Percentiles rank a stretch among this genome's conserved stretches.
Evolutionary conservation across 352 stramenopile genomes (phyloP).

Genomic region (Phytophthora ohioensis): DNA sequence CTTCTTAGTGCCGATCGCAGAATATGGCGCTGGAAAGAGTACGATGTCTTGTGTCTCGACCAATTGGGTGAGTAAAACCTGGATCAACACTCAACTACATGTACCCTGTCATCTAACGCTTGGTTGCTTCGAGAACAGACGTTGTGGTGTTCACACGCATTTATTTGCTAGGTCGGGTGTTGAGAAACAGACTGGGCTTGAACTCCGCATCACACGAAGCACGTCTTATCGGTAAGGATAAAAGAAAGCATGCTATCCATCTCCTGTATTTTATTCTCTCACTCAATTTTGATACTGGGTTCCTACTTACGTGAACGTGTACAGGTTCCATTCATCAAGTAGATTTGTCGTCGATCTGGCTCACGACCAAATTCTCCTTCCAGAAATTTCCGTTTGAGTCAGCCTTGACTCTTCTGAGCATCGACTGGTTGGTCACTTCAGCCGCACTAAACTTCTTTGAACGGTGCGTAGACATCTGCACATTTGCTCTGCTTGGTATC

Average conservation of each 20-base stretch:
- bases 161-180: conserved; percentile 62
- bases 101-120: not conserved
- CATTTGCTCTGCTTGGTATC: not conserved
- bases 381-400: conserved; percentile 56
- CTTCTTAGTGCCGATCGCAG: conserved; percentile 37
- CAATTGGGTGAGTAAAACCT: conserved; percentile 49
- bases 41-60: conserved; percentile 49
- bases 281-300: not conserved
- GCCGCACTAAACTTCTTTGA: conserved; percentile 70
- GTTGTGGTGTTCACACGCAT: conserved; percentile 57
- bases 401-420: conserved; percentile 42
- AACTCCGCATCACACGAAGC: conserved; percentile 45
- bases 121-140: conserved; percentile 31
- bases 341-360: conserved; percentile 69
- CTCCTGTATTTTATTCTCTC: no score
- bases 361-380: conserved; percentile 69
- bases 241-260: no score
- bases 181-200: conserved; percentile 61
- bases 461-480: conserved; percentile 28
- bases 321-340: conserved; percentile 61
- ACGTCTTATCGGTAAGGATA: conserved; percentile 42
- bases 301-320: not conserved
- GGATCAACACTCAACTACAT: not conserved
- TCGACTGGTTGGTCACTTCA: conserved; percentile 69
- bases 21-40: conserved; percentile 39